Evolutionary conservation across 768 basidiomycete genomes (phyloP), one percentile per base, ranked within the genome.

Genomic region (Tremella yokohamensis): DNA sequence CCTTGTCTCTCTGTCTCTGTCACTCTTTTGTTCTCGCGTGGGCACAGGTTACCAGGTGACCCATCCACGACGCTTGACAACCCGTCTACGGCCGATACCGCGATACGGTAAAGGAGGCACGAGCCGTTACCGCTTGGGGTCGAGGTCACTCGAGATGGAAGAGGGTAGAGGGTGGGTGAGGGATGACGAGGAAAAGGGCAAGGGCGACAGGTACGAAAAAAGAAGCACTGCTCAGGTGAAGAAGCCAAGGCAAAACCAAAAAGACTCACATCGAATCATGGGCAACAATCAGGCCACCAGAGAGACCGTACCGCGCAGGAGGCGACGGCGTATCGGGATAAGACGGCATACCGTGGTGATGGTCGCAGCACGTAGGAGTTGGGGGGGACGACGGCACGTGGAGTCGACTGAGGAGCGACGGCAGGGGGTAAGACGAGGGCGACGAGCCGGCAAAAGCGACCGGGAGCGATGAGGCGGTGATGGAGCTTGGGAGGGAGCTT

Each of bases 251-350:
- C 45, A 16, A 38, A 39, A 16, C 6, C 29, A 34, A 45, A 2
- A 40, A 24, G 40, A 44, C 34, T 51, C 20, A 58, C 52, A 52
- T 38, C 20, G 25, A n/a, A 8, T 34, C 7, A 48, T 45, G 12
- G 60, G 61, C 26, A 40, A 63, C 59, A 20, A 70, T 61, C 16
- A 70, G 52, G 15, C 56, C 54, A n/a, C 65, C 68, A 50, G 58
- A 60, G 52, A 70, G 52, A 38, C 69, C 69, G 56, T 60, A 66
- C 8, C 55, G 19, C n/a, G 54, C 39, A 40, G 61, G 65, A 18
- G 69, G 69, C 1, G 69, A 67, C 40, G 69, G 69, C 11, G 69
- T 65, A 42, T 56, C 58, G n/a, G 64, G 60, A 25, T 70, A 70
- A 16, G 57, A 40, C 40, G 63, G 57, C 49, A 59, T 61, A 8